A percentile compares a stretch with the other conserved stretches of the same genome.
Conservation (phyloP, 2,329 filamentous ascomycete genomes). For the Penicillium freii region DNA sequence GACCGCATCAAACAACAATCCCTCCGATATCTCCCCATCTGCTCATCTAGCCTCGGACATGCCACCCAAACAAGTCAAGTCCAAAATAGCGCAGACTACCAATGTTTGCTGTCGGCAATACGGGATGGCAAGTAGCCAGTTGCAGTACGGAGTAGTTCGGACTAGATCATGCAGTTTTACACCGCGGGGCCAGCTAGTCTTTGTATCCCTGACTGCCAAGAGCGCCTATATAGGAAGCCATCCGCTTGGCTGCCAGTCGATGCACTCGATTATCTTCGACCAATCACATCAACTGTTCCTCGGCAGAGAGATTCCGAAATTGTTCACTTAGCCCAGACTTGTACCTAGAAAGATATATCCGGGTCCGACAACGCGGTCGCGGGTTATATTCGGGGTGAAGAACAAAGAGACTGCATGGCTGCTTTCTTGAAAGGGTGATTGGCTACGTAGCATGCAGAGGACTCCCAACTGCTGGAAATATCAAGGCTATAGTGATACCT, state of each 20-base stretch:
- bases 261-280: background rate
- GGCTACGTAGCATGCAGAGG: background rate
- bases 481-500: background rate
- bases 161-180: constrained; percentile 8
- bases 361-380: background rate
- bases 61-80: background rate
- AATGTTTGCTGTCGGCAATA: background rate
- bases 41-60: background rate
- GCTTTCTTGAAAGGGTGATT: background rate
- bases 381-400: background rate
- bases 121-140: background rate
- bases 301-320: background rate
- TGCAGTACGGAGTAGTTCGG: background rate
- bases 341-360: background rate
- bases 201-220: background rate
- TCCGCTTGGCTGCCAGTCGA: constrained; percentile 15
- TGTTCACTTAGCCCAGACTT: background rate
- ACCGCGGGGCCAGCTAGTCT: background rate
- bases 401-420: background rate
- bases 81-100: background rate
- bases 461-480: background rate
- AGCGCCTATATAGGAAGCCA: constrained; percentile 8
- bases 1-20: background rate
- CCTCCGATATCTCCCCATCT: background rate
- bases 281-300: background rate